Conservation (phyloP, 768 basidiomycete species). For the Rhodosporidiobolus sp. region DNA sequence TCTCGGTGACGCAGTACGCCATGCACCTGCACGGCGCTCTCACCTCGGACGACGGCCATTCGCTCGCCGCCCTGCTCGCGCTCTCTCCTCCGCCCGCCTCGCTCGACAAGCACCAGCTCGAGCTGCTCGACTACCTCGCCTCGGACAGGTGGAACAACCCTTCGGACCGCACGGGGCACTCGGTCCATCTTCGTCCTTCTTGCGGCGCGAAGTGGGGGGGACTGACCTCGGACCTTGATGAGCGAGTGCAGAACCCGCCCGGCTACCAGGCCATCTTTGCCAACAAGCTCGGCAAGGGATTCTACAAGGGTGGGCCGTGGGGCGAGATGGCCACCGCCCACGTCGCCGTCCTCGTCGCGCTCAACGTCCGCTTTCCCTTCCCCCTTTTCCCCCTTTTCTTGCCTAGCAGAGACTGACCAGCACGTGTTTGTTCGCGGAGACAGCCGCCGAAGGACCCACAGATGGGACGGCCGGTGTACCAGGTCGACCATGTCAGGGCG, state of each 20-base stretch:
- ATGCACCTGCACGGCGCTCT: neutral
- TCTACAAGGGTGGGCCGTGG: neutral
- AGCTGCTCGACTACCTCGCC: conserved; percentile 12
- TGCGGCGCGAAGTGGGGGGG: no score
- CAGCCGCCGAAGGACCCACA: neutral
- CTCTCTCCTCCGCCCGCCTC: no score
- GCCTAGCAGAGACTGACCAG: no score
- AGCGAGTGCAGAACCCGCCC: neutral
- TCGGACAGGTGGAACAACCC: neutral
- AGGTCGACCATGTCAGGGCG: conserved; percentile 1
- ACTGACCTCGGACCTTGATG: neutral
- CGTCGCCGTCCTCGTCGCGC: conserved; percentile 14
- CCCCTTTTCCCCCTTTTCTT: neutral
- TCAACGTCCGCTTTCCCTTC: conserved; percentile 17
- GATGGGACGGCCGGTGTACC: neutral
- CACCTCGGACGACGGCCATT: neutral
- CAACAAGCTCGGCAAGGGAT: conserved; percentile 6
- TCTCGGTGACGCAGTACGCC: neutral
- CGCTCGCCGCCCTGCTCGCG: conserved; percentile 8
- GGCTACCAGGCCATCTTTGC: neutral
- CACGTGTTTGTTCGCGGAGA: no score
- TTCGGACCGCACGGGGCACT: neutral
- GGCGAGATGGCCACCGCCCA: conserved; percentile 23
- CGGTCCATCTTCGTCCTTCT: neutral
- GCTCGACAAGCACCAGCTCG: neutral